Percentiles rank a stretch among this genome's conserved stretches.
These are phyloP conservation scores for Scortechinia acanthostroma DNA, from an alignment of 2,329 filamentous ascomycete species.

Conservation along the genomic window DNA sequence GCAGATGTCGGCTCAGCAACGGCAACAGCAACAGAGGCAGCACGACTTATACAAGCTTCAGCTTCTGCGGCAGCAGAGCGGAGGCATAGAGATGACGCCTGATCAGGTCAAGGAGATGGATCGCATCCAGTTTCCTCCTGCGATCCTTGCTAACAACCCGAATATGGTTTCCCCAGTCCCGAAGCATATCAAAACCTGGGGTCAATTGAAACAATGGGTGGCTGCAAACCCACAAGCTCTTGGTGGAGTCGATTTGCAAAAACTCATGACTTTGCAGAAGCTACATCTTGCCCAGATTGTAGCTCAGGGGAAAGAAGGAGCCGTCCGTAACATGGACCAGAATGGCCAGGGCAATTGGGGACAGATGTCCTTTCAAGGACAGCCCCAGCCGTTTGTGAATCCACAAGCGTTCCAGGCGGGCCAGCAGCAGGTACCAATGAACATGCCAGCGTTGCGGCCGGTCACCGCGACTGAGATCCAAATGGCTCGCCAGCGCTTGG, in stretches of 20 bases:
- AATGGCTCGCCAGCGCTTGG: slow-evolving; percentile 21
- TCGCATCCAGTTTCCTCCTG: slow-evolving; percentile 21
- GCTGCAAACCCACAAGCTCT: slow-evolving; percentile 31
- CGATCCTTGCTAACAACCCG: slow-evolving; percentile 19
- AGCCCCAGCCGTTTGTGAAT: background rate
- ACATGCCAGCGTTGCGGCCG: slow-evolving; percentile 18
- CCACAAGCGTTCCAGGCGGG: background rate
- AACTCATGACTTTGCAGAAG: slow-evolving; percentile 26
- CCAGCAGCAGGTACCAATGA: slow-evolving; percentile 7
- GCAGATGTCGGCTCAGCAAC: background rate
- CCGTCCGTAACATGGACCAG: slow-evolving; percentile 10
- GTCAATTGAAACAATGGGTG: slow-evolving; percentile 44
- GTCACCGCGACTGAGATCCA: slow-evolving; percentile 23
- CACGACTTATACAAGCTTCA: slow-evolving; percentile 20
- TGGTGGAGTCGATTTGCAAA: slow-evolving; percentile 26
- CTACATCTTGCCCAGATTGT: slow-evolving; percentile 31
- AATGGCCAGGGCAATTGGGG: background rate
- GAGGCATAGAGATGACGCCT: slow-evolving; percentile 22
- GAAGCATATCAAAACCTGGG: slow-evolving; percentile 42
- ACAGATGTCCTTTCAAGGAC: background rate
- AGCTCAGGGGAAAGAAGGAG: slow-evolving; percentile 15
- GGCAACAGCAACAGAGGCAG: slow-evolving; percentile 17
- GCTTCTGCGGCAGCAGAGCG: slow-evolving; percentile 17
- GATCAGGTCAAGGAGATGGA: slow-evolving; percentile 33
- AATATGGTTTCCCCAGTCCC: slow-evolving; percentile 29